These are phyloP conservation scores for Hanseniaspora vineae DNA, from an alignment of 805 yeast species.

Conservation along the genomic window DNA sequence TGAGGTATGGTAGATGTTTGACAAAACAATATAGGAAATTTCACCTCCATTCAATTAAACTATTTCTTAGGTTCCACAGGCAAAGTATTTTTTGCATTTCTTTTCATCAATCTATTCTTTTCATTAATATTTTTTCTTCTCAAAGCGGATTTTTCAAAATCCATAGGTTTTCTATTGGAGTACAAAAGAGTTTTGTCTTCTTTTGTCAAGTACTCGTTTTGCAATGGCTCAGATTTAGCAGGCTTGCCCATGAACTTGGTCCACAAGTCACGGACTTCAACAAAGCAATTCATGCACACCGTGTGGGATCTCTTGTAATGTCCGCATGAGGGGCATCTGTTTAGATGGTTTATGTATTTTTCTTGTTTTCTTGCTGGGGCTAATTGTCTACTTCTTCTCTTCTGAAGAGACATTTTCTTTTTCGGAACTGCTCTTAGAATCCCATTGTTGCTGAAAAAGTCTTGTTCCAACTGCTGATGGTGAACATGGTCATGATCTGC, in stretches of 20 bases:
- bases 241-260: slow-evolving; percentile 26
- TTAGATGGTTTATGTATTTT: slow-evolving; percentile 60
- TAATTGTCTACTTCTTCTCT: slow-evolving; percentile 70
- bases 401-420: slow-evolving; percentile 79
- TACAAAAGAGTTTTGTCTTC: slow-evolving; percentile 54
- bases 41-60: no score
- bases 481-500: neutral
- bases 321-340: slow-evolving; percentile 94
- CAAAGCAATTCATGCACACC: slow-evolving; percentile 85
- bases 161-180: slow-evolving; percentile 54
- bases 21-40: no score
- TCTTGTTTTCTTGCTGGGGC: slow-evolving; percentile 77
- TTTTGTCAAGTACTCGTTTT: slow-evolving; percentile 31
- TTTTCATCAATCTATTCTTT: slow-evolving; percentile 30
- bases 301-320: slow-evolving; percentile 81
- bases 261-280: slow-evolving; percentile 68
- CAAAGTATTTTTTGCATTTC: slow-evolving; percentile 41
- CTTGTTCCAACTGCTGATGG: slow-evolving; percentile 9
- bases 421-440: slow-evolving; percentile 83
- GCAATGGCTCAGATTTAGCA: slow-evolving; percentile 15
- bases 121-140: slow-evolving; percentile 1
- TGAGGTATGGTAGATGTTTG: no score
- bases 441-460: slow-evolving; percentile 49
- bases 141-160: slow-evolving; percentile 5
- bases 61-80: slow-evolving; percentile 31